Conservation (phyloP, 2,329 filamentous ascomycete species). For the Venturia aucupariae region DNA sequence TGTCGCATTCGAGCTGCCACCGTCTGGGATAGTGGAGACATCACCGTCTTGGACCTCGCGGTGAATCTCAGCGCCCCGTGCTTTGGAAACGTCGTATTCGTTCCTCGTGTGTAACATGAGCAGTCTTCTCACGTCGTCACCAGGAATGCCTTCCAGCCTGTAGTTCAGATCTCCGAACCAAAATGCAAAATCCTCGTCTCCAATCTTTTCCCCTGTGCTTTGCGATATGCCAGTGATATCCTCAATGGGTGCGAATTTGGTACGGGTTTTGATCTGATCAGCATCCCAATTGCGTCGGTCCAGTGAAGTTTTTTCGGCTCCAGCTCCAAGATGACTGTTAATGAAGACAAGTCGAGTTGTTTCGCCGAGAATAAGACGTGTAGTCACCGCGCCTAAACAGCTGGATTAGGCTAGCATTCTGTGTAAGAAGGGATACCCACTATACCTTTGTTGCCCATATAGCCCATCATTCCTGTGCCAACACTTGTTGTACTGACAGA, state of each 20-base stretch:
- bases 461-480: constrained; percentile 83
- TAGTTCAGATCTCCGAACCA: constrained; percentile 98
- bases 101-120: constrained; percentile 74
- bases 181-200: constrained; percentile 87
- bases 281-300: constrained; percentile 89
- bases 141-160: constrained; percentile 75
- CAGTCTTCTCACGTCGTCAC: constrained; percentile 78
- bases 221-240: constrained; percentile 54
- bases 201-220: constrained; percentile 56
- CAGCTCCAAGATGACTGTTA: constrained; percentile 86
- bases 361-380: constrained; percentile 76
- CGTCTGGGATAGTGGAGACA: neutral
- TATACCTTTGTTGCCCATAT: constrained; percentile 85
- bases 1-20: neutral
- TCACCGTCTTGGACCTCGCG: neutral
- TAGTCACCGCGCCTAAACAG: constrained; percentile 52
- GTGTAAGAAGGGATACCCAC: neutral
- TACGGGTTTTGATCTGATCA: constrained; percentile 63
- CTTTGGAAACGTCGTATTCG: constrained; percentile 51
- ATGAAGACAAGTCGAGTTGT: constrained; percentile 83
- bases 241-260: constrained; percentile 66
- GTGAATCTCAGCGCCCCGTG: neutral
- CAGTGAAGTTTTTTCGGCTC: constrained; percentile 64
- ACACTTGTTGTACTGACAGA: constrained; percentile 75
- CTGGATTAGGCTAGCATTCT: neutral